Conservation (phyloP, 2,329 filamentous ascomycete species). For the Colletotrichum salicis region DNA sequence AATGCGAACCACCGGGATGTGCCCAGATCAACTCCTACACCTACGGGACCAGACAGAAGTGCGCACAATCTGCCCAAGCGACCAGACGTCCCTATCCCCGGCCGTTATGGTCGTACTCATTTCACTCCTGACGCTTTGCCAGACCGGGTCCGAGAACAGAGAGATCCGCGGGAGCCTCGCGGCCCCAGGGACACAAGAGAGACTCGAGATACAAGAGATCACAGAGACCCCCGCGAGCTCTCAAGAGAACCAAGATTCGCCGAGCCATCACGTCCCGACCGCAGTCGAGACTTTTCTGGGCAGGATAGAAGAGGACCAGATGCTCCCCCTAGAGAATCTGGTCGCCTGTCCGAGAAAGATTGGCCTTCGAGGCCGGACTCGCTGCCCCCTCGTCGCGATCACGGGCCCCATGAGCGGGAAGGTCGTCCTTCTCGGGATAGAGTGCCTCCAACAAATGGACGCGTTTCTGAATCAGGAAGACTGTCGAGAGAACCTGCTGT, state of each 20-base stretch:
- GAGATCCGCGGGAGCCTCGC: conserved; percentile 46
- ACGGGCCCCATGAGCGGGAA: conserved; percentile 52
- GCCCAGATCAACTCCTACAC: conserved; percentile 47
- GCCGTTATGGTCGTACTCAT: conserved; percentile 58
- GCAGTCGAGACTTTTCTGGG: conserved; percentile 53
- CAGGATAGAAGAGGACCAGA: conserved; percentile 57
- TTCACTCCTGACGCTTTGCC: conserved; percentile 44
- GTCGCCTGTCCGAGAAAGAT: conserved; percentile 52
- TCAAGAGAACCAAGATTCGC: conserved; percentile 48
- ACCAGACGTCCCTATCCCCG: conserved; percentile 67
- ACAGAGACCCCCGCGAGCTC: conserved; percentile 46
- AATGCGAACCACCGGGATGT: conserved; percentile 43
- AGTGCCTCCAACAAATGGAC: conserved; percentile 39
- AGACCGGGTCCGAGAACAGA: conserved; percentile 38
- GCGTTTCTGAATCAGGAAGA: conserved; percentile 41
- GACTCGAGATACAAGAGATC: conserved; percentile 37
- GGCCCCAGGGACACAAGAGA: conserved; percentile 44
- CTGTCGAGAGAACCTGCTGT: conserved; percentile 40
- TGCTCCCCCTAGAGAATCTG: conserved; percentile 45
- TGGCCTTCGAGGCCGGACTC: conserved; percentile 43
- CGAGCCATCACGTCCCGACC: conserved; percentile 54
- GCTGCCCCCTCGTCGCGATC: conserved; percentile 50
- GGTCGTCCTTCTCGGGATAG: conserved; percentile 47
- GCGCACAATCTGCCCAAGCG: conserved; percentile 60
- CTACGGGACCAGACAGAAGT: conserved; percentile 32